These are phyloP conservation scores for Heliamphora pulchella DNA, from an alignment of 179 eudicot genomes.

Conservation along the genomic window DNA sequence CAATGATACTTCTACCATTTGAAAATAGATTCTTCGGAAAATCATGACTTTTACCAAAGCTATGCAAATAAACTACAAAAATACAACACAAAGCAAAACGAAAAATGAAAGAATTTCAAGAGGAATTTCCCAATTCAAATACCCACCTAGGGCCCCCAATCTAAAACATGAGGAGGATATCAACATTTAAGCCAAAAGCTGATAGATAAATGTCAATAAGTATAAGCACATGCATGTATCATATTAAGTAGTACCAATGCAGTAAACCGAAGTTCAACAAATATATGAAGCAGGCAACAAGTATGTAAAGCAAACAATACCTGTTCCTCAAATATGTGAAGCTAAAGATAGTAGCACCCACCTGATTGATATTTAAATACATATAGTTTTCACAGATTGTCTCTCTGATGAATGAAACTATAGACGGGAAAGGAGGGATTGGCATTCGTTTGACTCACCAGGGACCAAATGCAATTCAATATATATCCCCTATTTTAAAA, in stretches of 20 bases:
- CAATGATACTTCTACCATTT: not conserved
- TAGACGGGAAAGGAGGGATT: not conserved
- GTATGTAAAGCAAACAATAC: not conserved
- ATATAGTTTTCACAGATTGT: not conserved
- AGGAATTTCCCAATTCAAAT: not conserved
- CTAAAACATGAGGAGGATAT: not conserved
- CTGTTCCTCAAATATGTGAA: not conserved
- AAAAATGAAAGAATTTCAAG: not conserved
- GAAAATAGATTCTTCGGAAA: not conserved
- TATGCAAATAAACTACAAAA: conserved; percentile 1
- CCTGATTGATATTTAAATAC: not conserved
- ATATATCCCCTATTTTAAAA: not conserved
- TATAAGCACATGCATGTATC: not conserved
- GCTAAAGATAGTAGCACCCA: not conserved
- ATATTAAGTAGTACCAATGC: not conserved
- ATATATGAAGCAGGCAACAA: not conserved
- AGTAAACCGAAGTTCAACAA: not conserved
- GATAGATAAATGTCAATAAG: not conserved
- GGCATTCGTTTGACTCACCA: not conserved
- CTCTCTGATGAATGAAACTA: not conserved
- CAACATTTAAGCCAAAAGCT: not conserved
- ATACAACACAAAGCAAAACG: not conserved
- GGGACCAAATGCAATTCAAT: not conserved
- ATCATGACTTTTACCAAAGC: not conserved
- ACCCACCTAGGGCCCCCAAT: not conserved